Conservation (phyloP, 495 filamentous ascomycete species). For the Monascus purpureus region DNA sequence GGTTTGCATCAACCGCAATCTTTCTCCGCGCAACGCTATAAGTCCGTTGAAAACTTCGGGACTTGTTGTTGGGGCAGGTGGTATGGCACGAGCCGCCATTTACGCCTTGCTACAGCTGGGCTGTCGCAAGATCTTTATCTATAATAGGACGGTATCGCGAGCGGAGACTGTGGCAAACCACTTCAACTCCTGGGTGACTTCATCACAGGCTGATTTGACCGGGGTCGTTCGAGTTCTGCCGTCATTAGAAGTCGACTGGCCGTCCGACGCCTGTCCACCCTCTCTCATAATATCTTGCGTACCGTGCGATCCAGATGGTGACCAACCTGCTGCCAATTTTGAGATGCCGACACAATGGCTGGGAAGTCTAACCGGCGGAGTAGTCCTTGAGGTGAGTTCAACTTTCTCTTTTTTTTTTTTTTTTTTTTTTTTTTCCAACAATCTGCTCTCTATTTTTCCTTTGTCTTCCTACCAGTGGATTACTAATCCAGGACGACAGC, state of each 20-base stretch:
- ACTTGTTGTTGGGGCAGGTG: slow-evolving; percentile 66
- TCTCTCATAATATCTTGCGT: slow-evolving; percentile 71
- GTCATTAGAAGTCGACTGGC: slow-evolving; percentile 51
- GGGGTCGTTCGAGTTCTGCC: slow-evolving; percentile 46
- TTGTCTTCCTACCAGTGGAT: too few relatives aligned
- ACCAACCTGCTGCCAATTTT: slow-evolving; percentile 55
- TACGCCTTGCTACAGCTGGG: slow-evolving; percentile 70
- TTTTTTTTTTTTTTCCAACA: not conserved
- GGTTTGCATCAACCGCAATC: slow-evolving; percentile 54
- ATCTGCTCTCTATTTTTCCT: too few relatives aligned
- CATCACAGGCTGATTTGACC: slow-evolving; percentile 23
- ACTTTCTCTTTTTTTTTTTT: not conserved
- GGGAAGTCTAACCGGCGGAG: slow-evolving; percentile 61
- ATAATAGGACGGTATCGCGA: slow-evolving; percentile 50
- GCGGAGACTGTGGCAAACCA: slow-evolving; percentile 56
- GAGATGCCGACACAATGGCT: slow-evolving; percentile 65
- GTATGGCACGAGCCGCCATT: slow-evolving; percentile 67
- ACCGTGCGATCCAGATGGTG: slow-evolving; percentile 49
- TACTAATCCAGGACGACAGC: slow-evolving; percentile 22
- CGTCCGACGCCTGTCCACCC: slow-evolving; percentile 44
- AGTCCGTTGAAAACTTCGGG: slow-evolving; percentile 51
- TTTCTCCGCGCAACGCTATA: slow-evolving; percentile 68
- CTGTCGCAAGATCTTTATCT: slow-evolving; percentile 66
- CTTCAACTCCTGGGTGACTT: slow-evolving; percentile 50
- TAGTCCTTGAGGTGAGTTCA: slow-evolving; percentile 54